Evolutionary conservation across 108 stramenopile species (phyloP).

Genomic region (Cyclotella choctawhatcheeana): DNA sequence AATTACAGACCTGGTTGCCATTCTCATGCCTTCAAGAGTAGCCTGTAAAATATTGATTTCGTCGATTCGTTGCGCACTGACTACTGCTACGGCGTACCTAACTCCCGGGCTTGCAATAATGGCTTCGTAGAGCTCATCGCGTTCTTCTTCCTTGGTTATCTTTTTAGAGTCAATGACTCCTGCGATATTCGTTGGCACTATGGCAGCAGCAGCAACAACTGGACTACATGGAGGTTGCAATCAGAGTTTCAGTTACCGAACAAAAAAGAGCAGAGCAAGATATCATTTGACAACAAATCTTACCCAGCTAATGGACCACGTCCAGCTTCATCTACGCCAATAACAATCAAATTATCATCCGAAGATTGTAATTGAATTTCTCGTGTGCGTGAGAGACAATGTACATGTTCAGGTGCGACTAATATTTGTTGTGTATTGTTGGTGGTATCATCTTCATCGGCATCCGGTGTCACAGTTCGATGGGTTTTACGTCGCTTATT

Average conservation of each 20-base stretch:
- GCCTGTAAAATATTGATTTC: constrained; percentile 98
- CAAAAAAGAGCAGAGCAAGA: not conserved
- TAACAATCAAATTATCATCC: constrained; percentile 39
- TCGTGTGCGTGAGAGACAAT: constrained; percentile 40
- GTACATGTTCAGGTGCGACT: constrained; percentile 1
- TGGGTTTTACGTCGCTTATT: not conserved
- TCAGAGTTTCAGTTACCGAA: not conserved
- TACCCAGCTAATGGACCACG: constrained; percentile 96
- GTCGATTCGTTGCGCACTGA: constrained; percentile 92
- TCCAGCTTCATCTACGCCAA: constrained; percentile 97
- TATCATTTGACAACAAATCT: constrained; percentile 31
- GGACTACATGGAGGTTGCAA: constrained; percentile 28
- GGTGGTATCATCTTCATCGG: not conserved
- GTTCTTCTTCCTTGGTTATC: constrained; percentile 82
- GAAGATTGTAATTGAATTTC: constrained; percentile 29
- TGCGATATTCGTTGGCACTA: constrained; percentile 63
- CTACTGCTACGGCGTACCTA: constrained; percentile 80
- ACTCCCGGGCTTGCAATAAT: constrained; percentile 61
- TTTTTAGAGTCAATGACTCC: constrained; percentile 94
- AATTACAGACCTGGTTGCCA: constrained; percentile 60
- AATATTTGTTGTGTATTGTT: not conserved
- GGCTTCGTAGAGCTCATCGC: constrained; percentile 57
- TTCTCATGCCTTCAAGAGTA: constrained; percentile 88
- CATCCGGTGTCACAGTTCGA: not conserved
- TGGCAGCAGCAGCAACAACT: constrained; percentile 80